Percentiles rank a stretch among this genome's conserved stretches.
These are phyloP conservation scores for Dactylonectria estremocensis DNA, from an alignment of 2,329 filamentous ascomycete species.

Conservation along the genomic window DNA sequence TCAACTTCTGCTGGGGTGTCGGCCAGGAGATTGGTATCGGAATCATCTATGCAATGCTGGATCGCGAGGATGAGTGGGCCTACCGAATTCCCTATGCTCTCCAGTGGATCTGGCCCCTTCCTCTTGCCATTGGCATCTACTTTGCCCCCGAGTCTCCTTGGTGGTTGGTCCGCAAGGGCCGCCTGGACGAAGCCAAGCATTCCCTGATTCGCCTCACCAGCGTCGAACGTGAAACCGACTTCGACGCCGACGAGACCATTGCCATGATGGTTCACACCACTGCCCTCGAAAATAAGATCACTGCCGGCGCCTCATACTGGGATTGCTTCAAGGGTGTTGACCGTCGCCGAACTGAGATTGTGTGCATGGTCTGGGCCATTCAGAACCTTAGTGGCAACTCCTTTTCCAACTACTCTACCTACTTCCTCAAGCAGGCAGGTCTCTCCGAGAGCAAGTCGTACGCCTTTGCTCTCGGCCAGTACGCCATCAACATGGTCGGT, in stretches of 20 bases:
- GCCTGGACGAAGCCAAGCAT: constrained; percentile 75
- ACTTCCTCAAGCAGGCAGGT: constrained; percentile 74
- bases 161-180: constrained; percentile 81
- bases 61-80: constrained; percentile 76
- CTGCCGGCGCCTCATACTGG: constrained; percentile 79
- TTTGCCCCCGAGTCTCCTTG: constrained; percentile 81
- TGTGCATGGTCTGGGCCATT: constrained; percentile 76
- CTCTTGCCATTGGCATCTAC: constrained; percentile 75
- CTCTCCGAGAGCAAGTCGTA: constrained; percentile 68
- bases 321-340: constrained; percentile 90
- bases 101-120: constrained; percentile 85
- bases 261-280: constrained; percentile 96
- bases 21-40: constrained; percentile 81
- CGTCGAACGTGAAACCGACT: constrained; percentile 75
- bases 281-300: constrained; percentile 83
- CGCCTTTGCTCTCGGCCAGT: constrained; percentile 74
- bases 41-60: constrained; percentile 79
- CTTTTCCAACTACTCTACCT: constrained; percentile 77
- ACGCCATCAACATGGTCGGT: constrained; percentile 82
- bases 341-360: constrained; percentile 81
- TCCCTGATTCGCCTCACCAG: constrained; percentile 77
- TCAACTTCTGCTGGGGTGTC: constrained; percentile 85
- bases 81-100: constrained; percentile 80
- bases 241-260: constrained; percentile 87
- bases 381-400: constrained; percentile 76